Base-by-base conservation (phyloP, 2,329 filamentous ascomycete genomes). In the Aureobasidium sp. region DNA sequence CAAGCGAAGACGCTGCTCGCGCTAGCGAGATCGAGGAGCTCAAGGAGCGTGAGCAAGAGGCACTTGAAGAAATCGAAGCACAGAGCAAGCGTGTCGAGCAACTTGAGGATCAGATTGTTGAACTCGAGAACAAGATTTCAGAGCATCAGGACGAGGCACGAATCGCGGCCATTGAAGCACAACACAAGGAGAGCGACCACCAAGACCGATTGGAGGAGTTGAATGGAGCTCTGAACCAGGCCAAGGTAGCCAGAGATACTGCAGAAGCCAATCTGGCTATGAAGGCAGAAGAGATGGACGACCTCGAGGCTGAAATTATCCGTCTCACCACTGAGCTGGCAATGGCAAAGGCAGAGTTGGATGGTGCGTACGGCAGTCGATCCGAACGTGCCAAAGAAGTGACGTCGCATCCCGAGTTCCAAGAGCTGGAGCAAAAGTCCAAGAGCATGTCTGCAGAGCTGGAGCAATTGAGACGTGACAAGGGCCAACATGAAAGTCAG, bases 311-410 rank as follows among this genome's bases (percentile, higher is more conserved):
- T 61, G 84, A 88, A 69, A 79, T 88, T 56, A 85, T 87, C 3
- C 80, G 84, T 59, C 77, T 87, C 6, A 86, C 85, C 39, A 89
- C 87, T 2, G 87, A 97, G 77, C 82, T 97, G 46, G 95, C 93
- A n/a, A 87, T 97, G 67, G 91, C 89, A 29, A 85, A 86, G 70
- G 90, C 92, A 59, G 93, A 97, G 74, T 89, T 97, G 29, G 94
- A 96, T 69, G 91, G 91, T 65, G 95, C 96, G 71, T 97, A 97
- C 71, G 94, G 94, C 44, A 84, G 81, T n/a, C 80, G 87, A 57
- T 82, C 85, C 10, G 80, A 89, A 71, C 83, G 87, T 36, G 85
- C 86, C 13, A 86, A 85, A n/a, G 85, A 87, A 71, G 82, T 82
- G 12, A 83, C 83, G 10, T 77, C 79, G 9, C 72, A 72, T 51